Percentiles rank a stretch among this genome's conserved stretches.
Conservation (phyloP, 345 rosid genomes). For the Durio zibethinus region DNA sequence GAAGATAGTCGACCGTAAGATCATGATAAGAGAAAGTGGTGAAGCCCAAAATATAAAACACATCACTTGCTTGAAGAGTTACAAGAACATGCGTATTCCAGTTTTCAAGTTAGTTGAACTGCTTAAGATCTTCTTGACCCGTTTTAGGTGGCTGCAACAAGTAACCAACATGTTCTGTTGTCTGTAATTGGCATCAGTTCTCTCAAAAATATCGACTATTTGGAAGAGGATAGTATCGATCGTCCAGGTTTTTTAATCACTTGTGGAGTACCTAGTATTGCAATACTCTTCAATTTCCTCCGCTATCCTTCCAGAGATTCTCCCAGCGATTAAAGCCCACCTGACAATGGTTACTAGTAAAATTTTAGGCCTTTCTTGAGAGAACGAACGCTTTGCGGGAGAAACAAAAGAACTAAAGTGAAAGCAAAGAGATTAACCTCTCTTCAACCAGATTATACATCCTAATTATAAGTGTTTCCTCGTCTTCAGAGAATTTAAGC, state of each 20-base stretch:
- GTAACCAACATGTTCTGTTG: not conserved
- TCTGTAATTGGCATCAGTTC: not conserved
- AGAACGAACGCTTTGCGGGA: not conserved
- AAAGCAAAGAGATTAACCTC: constrained; percentile 22
- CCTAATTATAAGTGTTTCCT: constrained; percentile 48
- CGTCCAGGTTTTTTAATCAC: constrained; percentile 7
- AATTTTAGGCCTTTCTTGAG: not conserved
- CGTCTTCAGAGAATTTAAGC: constrained; percentile 49
- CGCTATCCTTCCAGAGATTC: constrained; percentile 59
- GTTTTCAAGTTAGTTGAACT: not conserved
- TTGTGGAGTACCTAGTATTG: constrained; percentile 44
- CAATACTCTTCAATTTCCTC: constrained; percentile 54
- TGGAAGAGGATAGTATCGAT: not conserved
- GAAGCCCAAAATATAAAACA: not conserved
- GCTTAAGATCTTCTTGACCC: not conserved
- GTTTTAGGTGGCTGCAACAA: not conserved
- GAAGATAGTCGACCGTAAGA: not conserved
- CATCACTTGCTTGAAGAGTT: not conserved
- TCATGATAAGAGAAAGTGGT: not conserved
- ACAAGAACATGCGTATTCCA: not conserved
- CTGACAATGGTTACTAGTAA: constrained; percentile 14
- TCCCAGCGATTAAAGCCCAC: constrained; percentile 63
- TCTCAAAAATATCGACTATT: not conserved
- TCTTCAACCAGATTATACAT: constrained; percentile 58
- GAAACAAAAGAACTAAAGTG: not conserved